Base-by-base conservation (phyloP, 495 filamentous ascomycete genomes). In the Melanomma pulvis-pyrius region DNA sequence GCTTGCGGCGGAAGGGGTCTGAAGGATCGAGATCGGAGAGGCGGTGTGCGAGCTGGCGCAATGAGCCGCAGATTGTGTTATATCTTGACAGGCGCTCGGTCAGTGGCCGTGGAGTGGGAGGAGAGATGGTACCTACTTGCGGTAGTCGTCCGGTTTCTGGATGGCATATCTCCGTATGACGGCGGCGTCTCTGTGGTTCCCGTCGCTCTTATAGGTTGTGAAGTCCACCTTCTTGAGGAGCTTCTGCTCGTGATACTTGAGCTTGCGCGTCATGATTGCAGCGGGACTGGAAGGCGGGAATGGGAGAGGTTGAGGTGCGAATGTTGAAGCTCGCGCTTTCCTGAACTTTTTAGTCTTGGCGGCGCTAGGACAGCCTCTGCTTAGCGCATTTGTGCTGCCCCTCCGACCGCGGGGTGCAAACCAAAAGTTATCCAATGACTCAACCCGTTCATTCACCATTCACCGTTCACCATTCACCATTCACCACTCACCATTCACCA, bases 151-250 rank as follows among this genome's bases (percentile, higher is more conserved):
- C 8, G 54, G 55, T 26, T 92, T 90, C 75, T 91, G 88, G 71
- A 98, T 92, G 78, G 87, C 84, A 77, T 98, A 98, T 63, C 92
- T 88, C 56, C 92, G 87, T 57, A 87, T 82, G 63, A 98, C 83
- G 67, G 85, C 81, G 67, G 91, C 84, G 74, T 89, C 89, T 76
- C 93, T 87, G 82, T 98, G 96, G 67, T 83, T 79, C 73, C 87
- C 82, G 80, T 98, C 93, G 73, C 87, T 87, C 79, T 92, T 92
- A 82, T 93, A 98, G 74, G 88, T 93, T 70, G 92, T 87, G 79
- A 98, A 94, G 78, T 98, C 92, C 77, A 96, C 92, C 80, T 98
- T 98, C 61, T 87, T 86, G 74, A 97, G 88, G 71, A 91, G 84
- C 82, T 87, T 88, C 70, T 90, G 83, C 84, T 97, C 93, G 79